Percentiles rank a stretch among this genome's conserved stretches.
Conservation (phyloP, 192 early-diverging fungal species). For the Rhizoclosmatium sp. region DNA sequence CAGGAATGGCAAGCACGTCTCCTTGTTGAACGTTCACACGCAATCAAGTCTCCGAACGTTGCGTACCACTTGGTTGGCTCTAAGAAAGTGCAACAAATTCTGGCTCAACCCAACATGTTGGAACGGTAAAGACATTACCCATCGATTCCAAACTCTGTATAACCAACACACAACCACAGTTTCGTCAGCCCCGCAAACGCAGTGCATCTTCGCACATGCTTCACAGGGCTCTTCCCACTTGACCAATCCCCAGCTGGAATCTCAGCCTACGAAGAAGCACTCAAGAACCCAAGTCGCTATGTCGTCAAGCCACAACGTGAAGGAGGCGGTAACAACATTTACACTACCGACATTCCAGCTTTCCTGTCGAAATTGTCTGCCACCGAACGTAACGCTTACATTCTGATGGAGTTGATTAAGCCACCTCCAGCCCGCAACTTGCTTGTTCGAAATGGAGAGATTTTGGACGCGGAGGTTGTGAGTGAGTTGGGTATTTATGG, state of each 20-base stretch:
- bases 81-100: constrained; percentile 96
- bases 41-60: constrained; percentile 88
- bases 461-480: constrained; percentile 77
- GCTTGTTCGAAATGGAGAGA: constrained; percentile 79
- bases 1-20: constrained; percentile 92
- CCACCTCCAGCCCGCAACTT: constrained; percentile 77
- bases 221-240: constrained; percentile 92
- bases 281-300: constrained; percentile 70
- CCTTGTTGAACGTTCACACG: constrained; percentile 79
- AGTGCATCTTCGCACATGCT: constrained; percentile 69
- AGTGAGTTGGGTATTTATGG: constrained; percentile 97
- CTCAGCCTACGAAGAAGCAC: constrained; percentile 70
- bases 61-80: constrained; percentile 94
- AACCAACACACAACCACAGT: constrained; percentile 11
- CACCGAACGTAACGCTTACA: constrained; percentile 83
- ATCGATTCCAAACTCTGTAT: neutral
- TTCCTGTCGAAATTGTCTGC: constrained; percentile 60
- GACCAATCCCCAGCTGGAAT: constrained; percentile 73
- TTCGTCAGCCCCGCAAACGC: constrained; percentile 49
- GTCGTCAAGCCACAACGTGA: constrained; percentile 98
- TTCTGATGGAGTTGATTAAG: constrained; percentile 94
- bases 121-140: constrained; percentile 71
- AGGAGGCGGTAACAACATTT: constrained; percentile 96
- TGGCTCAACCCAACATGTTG: constrained; percentile 79
- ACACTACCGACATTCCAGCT: constrained; percentile 80